Base-by-base conservation (phyloP, 306 rosid genomes). In the Trifolium fragiferum region DNA sequence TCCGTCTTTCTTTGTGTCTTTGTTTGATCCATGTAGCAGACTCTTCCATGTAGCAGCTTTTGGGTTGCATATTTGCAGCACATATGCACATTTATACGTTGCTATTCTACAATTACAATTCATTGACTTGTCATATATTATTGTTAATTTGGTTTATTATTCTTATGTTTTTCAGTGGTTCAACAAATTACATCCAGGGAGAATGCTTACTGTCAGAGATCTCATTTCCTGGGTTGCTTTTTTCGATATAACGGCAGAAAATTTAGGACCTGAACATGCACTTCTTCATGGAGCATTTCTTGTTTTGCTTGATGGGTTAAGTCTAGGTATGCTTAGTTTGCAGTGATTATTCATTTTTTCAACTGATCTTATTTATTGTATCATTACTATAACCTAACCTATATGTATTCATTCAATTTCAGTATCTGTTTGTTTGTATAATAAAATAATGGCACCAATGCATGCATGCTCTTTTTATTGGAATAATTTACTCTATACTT, bases 281-380 rank as follows among this genome's bases (percentile, higher is more conserved):
- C 84, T 86, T 80, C 89, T 91, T 81, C 98, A 93, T 72, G 98
- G 98, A 72, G 83, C 82, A 27, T 93, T 91, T 80, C 98, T 93
- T 83, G 89, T 93, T 83, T 80, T 93, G 86, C 97, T 93, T 57
- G 97, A 93, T 50, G 98, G 98, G 62, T 79, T 93, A 70, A 91
- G 92, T 90, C 84, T 93, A 84, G 97, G 97, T 91, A 88, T 40
- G 20, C 37, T 47, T 7, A 21, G 23, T 66, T 63, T 68, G 38
- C 38, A 14, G 30, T 51, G 54, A 63, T 67, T 74, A 14, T 7
- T 66, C 33, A 66, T 55, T 73, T 50, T 18, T 76, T 72, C 49
- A 49, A 37, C 35, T 27, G 44, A 64, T 60, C 19, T 66, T 50
- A 40, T 75, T 70, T 75, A 2, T 41, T 64, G 4, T 47, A 7